Evolutionary conservation across 106 monocot genomes (phyloP), one percentile per base, ranked within the genome.

Genomic region (Xerophyta viscosa): DNA sequence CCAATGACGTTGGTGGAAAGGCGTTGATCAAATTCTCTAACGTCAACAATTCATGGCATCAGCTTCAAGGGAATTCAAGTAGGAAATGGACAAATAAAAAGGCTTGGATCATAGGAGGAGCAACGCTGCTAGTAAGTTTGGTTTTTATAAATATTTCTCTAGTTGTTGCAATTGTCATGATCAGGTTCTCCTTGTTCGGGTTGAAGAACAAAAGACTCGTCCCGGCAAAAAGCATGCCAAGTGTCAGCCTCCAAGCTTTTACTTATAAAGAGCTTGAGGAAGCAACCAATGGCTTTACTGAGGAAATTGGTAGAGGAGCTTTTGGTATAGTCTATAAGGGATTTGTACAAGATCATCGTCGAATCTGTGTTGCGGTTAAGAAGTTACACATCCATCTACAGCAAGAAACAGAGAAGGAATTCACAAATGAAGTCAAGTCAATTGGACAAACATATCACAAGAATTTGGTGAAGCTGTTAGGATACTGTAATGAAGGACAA

Each of bases 271-370:
- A 77, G 45, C 53, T 77, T 18, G 49, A 77, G 31, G 26, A 51
- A 8, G 71, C 77, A 6, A 71, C 71, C 17, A 30, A 56, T 5
- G 55, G 65, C 2, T 77, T 77, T 56, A 54, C 1, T 1, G 62
- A 77, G 14, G 77, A 66, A 36, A 10, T 77, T 1, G 66, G 77
- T 2, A 56, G 56, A 6, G 77, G 77, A 7, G 49, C 71, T 1
- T 72, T 62, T 23, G 62, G 66, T 14, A 31, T 42, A 2, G 77
- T 71, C 6, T 77, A 62, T 62, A 57, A 62, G 14, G 77, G 71
- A 4, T 13, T 21, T n/a, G 11, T 76, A 29, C 14, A 41, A 19
- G 36, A 20, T 1, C 52, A 54, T 1, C 8, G 12, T 5, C 3
- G 13, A 18, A 56, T 28, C 2, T 3, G 6, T 12, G 12, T 77